A percentile compares a stretch with the other conserved stretches of the same genome.
phyloP scores from a whole-genome alignment of 306 rosid species.

The Fagus sylvatica region DNA sequence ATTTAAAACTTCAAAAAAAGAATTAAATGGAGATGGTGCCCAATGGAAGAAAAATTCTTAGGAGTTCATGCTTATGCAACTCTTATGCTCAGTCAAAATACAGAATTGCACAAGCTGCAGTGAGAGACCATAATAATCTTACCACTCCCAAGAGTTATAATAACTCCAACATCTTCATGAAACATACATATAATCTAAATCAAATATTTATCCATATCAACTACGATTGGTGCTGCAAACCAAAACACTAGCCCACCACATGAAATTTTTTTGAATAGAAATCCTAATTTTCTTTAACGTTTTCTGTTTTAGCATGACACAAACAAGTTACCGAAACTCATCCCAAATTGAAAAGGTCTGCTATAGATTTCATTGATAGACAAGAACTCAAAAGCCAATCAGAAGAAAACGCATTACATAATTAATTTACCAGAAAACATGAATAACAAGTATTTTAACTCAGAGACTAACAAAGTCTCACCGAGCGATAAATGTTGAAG shows the following conservation, averaged over 20 bases:
- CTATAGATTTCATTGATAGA: neutral
- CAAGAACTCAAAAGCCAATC: neutral
- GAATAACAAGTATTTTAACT: neutral
- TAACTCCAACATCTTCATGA: neutral
- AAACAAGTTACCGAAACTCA: neutral
- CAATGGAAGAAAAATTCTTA: neutral
- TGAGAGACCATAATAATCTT: neutral
- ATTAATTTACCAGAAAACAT: neutral
- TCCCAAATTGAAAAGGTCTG: no score
- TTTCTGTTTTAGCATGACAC: neutral
- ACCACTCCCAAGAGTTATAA: neutral
- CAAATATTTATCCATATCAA: neutral
- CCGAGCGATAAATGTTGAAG: constrained; percentile 96
- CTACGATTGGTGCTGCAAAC: neutral
- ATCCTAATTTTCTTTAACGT: neutral
- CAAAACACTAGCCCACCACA: neutral
- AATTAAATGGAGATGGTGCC: neutral
- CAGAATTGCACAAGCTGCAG: constrained; percentile 1
- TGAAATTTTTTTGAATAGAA: neutral
- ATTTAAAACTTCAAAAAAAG: neutral
- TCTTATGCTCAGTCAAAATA: neutral
- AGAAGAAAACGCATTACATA: neutral
- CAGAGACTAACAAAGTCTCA: constrained; percentile 33
- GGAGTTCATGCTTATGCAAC: neutral
- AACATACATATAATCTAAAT: neutral